Conservation (phyloP, 371 early-diverging fungal genomes). For the Apophysomyces elegans region DNA sequence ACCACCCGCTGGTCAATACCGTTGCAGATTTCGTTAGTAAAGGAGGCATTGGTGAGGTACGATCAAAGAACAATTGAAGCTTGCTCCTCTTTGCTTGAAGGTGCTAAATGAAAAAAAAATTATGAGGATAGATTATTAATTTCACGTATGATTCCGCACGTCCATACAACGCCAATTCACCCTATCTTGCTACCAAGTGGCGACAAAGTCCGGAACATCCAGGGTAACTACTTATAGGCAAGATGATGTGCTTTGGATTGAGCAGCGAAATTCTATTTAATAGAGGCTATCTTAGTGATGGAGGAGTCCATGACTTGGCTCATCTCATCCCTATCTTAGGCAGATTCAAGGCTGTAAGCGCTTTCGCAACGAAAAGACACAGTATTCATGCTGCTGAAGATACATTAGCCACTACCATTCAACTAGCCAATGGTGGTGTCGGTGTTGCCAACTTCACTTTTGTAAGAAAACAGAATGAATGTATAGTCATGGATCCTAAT, state of each 20-base stretch:
- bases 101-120: neutral
- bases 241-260: neutral
- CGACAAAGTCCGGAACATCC: constrained; percentile 54
- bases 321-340: constrained; percentile 51
- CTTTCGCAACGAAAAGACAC: constrained; percentile 46
- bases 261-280: neutral
- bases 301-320: constrained; percentile 57
- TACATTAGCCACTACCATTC: constrained; percentile 41
- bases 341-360: constrained; percentile 38
- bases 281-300: constrained; percentile 58
- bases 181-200: constrained; percentile 49
- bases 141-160: constrained; percentile 52
- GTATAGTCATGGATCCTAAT: no score
- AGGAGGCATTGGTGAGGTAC: constrained; percentile 52
- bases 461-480: constrained; percentile 37
- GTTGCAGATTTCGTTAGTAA: constrained; percentile 41
- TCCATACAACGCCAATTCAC: constrained; percentile 45
- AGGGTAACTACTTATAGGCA: constrained; percentile 30
- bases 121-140: constrained; percentile 35
- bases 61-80: neutral
- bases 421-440: constrained; percentile 40
- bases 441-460: constrained; percentile 55
- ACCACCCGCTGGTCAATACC: constrained; percentile 40
- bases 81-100: neutral
- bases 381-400: constrained; percentile 45